Conservation (phyloP, 306 rosid genomes). For the Prunus salicina region DNA sequence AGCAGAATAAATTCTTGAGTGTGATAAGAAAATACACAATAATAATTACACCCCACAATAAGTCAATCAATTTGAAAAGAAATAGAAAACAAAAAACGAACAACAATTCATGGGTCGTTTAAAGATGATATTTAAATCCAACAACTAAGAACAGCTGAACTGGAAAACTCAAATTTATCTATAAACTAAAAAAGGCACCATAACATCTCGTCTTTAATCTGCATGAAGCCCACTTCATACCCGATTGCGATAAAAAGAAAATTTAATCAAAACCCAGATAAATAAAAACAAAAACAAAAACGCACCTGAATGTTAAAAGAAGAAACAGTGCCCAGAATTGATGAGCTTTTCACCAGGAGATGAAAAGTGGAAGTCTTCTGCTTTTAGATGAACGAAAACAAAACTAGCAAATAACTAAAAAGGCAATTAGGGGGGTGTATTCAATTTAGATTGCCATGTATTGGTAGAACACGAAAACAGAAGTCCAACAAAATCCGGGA, state of each 20-base stretch:
- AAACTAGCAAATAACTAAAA: not conserved
- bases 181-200: not conserved
- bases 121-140: not conserved
- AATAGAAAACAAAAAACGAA: not conserved
- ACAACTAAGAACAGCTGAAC: not conserved
- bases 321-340: not conserved
- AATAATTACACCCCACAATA: not conserved
- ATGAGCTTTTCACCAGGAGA: not conserved
- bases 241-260: slow-evolving; percentile 1
- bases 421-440: no score
- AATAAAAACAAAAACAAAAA: not conserved
- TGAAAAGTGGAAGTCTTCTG: not conserved
- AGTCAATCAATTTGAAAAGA: not conserved
- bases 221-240: not conserved
- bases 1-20: slow-evolving; percentile 10
- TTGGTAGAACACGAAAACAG: no score
- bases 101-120: not conserved
- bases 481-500: no score
- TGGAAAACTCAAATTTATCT: not conserved
- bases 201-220: not conserved
- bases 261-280: not conserved
- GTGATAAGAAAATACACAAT: not conserved
- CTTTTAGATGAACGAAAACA: not conserved
- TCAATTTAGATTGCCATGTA: no score
- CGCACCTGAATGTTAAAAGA: slow-evolving; percentile 1